Percentiles rank a stretch among this genome's conserved stretches.
phyloP scores from a whole-genome alignment of 306 rosid species.

The Pueraria montana region DNA sequence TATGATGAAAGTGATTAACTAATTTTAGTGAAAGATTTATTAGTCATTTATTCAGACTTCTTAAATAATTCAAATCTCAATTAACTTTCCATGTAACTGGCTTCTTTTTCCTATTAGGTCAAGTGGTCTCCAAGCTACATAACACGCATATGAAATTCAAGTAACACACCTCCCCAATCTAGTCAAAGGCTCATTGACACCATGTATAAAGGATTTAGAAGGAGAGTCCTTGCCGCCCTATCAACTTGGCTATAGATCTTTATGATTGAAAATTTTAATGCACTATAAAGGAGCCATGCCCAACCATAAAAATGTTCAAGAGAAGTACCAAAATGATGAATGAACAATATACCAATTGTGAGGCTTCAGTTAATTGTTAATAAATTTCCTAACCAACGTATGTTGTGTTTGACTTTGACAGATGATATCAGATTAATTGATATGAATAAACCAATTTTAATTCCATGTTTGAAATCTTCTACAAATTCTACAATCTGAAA shows the following conservation, averaged over 20 bases:
- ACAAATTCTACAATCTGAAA: too few species aligned
- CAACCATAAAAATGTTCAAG: background rate
- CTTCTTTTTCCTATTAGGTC: background rate
- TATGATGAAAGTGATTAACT: too few species aligned
- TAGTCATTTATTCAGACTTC: conserved; percentile 90
- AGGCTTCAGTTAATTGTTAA: too few species aligned
- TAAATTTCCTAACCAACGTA: background rate
- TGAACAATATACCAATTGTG: background rate
- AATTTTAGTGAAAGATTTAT: conserved; percentile 80
- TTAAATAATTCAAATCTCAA: conserved; percentile 45
- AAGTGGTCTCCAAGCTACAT: background rate
- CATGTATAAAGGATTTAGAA: background rate
- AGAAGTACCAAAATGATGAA: background rate
- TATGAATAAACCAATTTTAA: too few species aligned
- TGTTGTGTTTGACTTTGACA: too few species aligned
- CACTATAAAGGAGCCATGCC: background rate
- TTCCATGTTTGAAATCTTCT: too few species aligned
- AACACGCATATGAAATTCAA: background rate
- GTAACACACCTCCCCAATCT: background rate
- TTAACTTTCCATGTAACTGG: background rate
- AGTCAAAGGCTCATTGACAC: background rate
- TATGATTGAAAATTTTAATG: background rate
- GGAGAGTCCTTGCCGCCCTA: background rate
- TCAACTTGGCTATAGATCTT: background rate
- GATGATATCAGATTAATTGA: too few species aligned